A percentile compares a stretch with the other conserved stretches of the same genome.
phyloP scores from a whole-genome alignment of 2,329 filamentous ascomycete genomes.

The Pseudopyrenochaeta lycopersici region DNA sequence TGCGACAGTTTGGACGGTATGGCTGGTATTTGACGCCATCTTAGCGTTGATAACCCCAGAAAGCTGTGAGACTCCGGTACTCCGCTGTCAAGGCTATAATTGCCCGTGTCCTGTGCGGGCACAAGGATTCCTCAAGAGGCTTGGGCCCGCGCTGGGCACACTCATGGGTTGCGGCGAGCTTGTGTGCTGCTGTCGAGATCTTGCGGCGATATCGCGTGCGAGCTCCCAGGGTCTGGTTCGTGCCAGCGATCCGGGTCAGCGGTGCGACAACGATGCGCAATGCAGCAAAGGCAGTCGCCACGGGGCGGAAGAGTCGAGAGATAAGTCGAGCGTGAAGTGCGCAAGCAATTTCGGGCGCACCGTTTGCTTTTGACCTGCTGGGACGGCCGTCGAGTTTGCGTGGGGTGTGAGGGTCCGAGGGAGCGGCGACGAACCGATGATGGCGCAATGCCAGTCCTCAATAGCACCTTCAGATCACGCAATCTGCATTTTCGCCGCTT shows the following conservation, averaged over 20 bases:
- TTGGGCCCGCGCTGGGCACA: constrained; percentile 14
- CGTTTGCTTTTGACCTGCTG: constrained; percentile 1
- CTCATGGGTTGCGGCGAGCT: constrained; percentile 21
- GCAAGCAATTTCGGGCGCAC: constrained; percentile 1
- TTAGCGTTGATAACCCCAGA: constrained; percentile 16
- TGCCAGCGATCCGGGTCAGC: neutral
- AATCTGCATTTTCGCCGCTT: constrained; percentile 2
- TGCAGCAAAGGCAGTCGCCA: constrained; percentile 12
- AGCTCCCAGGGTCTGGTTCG: constrained; percentile 19
- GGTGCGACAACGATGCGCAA: constrained; percentile 5
- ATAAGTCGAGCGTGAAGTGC: neutral
- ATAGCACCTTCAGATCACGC: constrained; percentile 25
- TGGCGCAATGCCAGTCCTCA: constrained; percentile 19
- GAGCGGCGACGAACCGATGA: constrained; percentile 8
- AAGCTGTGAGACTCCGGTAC: neutral
- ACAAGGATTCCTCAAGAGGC: constrained; percentile 10
- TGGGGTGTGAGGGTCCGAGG: constrained; percentile 2
- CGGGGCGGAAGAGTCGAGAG: neutral
- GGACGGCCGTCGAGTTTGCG: neutral
- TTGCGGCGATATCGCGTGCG: constrained; percentile 29
- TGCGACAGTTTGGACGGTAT: constrained; percentile 35
- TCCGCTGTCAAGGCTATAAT: neutral
- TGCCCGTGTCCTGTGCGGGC: constrained; percentile 12
- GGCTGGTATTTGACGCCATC: constrained; percentile 39
- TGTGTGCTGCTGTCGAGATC: constrained; percentile 26